These are phyloP conservation scores for Rhexocercosporidium sp. DNA, from an alignment of 2,329 filamentous ascomycete species.

Conservation along the genomic window DNA sequence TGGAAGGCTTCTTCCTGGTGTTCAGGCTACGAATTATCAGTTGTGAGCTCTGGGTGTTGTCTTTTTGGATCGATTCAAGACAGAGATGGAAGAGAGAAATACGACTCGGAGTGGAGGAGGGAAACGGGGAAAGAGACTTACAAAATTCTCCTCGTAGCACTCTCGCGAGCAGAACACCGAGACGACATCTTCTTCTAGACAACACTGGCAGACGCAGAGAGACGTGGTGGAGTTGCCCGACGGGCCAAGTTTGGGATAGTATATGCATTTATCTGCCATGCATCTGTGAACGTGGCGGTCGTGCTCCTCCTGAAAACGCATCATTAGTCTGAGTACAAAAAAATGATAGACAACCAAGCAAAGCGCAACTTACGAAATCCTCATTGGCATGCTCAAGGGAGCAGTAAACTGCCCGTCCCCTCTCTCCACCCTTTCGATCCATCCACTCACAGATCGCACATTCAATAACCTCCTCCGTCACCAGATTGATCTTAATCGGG, in stretches of 20 bases:
- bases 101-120: no score
- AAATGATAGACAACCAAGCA: neutral
- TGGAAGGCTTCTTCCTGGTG: constrained; percentile 13
- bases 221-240: constrained; percentile 22
- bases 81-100: neutral
- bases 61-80: neutral
- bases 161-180: constrained; percentile 36
- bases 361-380: constrained; percentile 32
- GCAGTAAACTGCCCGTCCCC: constrained; percentile 33
- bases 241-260: constrained; percentile 28
- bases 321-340: neutral
- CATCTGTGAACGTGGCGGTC: constrained; percentile 34
- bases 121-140: constrained; percentile 14
- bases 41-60: neutral
- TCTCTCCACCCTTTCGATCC: constrained; percentile 27
- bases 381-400: constrained; percentile 36
- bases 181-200: constrained; percentile 29
- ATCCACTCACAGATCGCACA: constrained; percentile 42
- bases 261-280: constrained; percentile 31
- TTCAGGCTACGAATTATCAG: constrained; percentile 6
- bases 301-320: constrained; percentile 29
- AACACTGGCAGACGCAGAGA: constrained; percentile 32
- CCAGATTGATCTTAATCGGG: constrained; percentile 33
- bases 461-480: constrained; percentile 31
- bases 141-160: constrained; percentile 36